Evolutionary conservation across 1,284 basidiomycete genomes (phyloP), one percentile per base, ranked within the genome.

Genomic region (Rhodotorula sp.): DNA sequence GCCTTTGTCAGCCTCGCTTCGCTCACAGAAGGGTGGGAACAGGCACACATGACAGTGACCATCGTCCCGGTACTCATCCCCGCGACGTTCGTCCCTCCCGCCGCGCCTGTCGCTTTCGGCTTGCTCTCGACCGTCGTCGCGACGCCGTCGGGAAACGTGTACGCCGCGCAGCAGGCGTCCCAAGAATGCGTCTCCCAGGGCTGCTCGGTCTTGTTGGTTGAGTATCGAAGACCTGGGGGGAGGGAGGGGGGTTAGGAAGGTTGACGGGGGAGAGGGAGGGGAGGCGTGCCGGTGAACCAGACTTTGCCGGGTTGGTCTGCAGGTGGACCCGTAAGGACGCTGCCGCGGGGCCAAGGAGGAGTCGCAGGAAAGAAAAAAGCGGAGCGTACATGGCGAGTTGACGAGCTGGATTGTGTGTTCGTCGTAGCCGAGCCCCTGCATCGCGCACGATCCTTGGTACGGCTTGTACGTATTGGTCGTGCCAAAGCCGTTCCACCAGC

Each of bases 241-340:
- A 1, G 29, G 5, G 19, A n/a, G 9, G 19, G 7, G 32, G 39
- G n/a, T 59, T 22, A 54, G 51, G 50, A n/a, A 22, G 37, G 19
- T 0, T 3, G 29, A 34, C 22, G 1, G 15, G 22, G 9, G 15
- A 1, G 12, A 21, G 34, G 22, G 15, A 10, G 21, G 36, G 22
- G 13, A 27, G n/a, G 34, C 55, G n/a, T 2, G 51, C 67, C 68
- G 29, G 70, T 71, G 36, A 68, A 71, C 48, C 67, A 71, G 25
- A 68, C 41, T 34, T 62, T 64, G 15, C 58, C 58, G 27, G 67
- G 61, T 9, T 64, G 32, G 13, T 44, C 65, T 67, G 39, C n/a
- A n/a, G n/a, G n/a, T n/a, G n/a, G n/a, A n/a, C n/a, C n/a, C n/a
- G n/a, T n/a, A n/a, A n/a, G n/a, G n/a, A n/a, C n/a, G n/a, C n/a